phyloP scores from a whole-genome alignment of 2,329 filamentous ascomycete genomes.

The Penicillium sp. region DNA sequence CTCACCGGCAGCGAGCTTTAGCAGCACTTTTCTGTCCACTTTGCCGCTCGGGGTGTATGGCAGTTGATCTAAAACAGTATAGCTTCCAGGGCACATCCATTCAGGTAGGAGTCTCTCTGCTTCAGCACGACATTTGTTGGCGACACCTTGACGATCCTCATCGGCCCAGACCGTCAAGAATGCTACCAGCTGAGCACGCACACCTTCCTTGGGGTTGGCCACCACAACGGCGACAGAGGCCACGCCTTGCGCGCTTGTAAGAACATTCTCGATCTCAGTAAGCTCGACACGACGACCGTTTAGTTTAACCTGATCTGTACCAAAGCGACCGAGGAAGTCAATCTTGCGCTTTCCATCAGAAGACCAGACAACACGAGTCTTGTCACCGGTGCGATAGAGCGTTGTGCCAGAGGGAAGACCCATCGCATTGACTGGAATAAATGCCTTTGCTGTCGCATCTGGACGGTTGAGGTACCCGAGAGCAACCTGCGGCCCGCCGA shows the following conservation, averaged over 20 bases:
- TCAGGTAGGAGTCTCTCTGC: neutral
- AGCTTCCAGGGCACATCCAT: neutral
- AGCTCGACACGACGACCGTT: slow-evolving; percentile 80
- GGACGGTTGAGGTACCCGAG: slow-evolving; percentile 30
- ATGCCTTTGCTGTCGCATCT: slow-evolving; percentile 25
- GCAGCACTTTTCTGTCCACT: neutral
- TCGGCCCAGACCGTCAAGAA: neutral
- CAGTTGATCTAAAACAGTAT: neutral
- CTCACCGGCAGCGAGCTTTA: neutral
- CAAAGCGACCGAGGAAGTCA: slow-evolving; percentile 79
- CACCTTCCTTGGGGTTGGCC: neutral
- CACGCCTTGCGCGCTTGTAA: neutral
- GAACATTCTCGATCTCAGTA: slow-evolving; percentile 64
- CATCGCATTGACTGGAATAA: slow-evolving; percentile 37
- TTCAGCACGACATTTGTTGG: neutral
- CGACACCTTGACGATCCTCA: neutral
- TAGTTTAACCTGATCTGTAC: slow-evolving; percentile 79
- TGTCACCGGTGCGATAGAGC: slow-evolving; percentile 35
- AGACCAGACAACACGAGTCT: slow-evolving; percentile 60
- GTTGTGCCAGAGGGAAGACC: slow-evolving; percentile 39
- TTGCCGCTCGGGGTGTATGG: neutral
- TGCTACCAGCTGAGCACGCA: neutral
- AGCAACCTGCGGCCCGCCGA: slow-evolving; percentile 38
- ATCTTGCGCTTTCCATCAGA: slow-evolving; percentile 55
- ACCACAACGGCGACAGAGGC: neutral